These are phyloP conservation scores for Pseudotsuga menziesii DNA, from an alignment of 75 land plant genomes.

Conservation along the genomic window DNA sequence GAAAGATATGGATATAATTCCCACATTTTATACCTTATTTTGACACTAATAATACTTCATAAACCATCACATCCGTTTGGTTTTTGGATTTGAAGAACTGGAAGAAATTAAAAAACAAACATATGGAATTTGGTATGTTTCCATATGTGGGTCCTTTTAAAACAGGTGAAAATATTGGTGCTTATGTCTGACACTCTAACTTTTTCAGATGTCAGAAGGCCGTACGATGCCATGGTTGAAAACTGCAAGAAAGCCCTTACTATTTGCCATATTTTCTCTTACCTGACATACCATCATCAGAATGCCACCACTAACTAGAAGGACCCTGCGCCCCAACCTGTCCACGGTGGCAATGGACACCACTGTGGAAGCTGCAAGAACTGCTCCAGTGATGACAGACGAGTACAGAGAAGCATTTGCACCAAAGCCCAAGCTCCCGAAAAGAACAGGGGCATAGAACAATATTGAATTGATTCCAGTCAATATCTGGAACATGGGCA, in stretches of 20 bases:
- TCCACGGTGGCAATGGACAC: constrained; percentile 68
- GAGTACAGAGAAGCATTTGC: constrained; percentile 62
- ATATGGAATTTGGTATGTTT: background rate
- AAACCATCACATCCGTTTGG: background rate
- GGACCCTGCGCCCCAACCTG: constrained; percentile 54
- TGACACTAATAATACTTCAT: too few species aligned
- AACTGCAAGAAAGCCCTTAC: too few species aligned
- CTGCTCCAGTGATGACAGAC: constrained; percentile 49
- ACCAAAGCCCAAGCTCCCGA: constrained; percentile 77
- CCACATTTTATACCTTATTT: too few species aligned
- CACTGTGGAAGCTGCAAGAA: constrained; percentile 46
- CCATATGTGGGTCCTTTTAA: background rate
- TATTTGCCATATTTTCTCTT: constrained; percentile 10
- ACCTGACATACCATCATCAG: constrained; percentile 75
- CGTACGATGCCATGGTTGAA: too few species aligned
- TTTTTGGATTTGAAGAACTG: background rate
- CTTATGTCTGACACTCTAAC: background rate
- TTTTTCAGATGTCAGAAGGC: too few species aligned
- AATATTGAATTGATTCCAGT: constrained; percentile 85
- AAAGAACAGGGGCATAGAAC: constrained; percentile 88
- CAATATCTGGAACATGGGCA: constrained; percentile 76
- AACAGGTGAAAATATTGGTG: background rate
- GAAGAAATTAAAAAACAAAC: too few species aligned
- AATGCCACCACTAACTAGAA: constrained; percentile 64
- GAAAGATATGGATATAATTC: too few species aligned